Evolutionary conservation across 495 filamentous ascomycete species (phyloP), one percentile per base, ranked within the genome.

Genomic region (Penicillium malachiteum): DNA sequence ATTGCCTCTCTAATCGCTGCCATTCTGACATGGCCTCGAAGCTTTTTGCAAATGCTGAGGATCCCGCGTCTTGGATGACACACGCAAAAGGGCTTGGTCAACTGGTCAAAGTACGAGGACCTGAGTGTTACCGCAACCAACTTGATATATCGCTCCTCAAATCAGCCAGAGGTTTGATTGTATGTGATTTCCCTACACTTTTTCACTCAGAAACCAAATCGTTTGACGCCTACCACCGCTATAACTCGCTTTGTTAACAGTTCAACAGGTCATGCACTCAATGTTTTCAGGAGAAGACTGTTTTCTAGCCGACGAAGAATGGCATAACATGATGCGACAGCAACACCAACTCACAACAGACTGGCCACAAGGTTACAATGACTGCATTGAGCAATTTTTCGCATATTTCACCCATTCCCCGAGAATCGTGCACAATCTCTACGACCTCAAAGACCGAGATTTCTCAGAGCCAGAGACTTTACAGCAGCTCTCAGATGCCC

Each of bases 61-160:
- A 66, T n/a, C 60, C 66, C 5, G 62, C 65, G 16, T 67, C 67
- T 5, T 73, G 70, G 70, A 73, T 73, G 68, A 68, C 67, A 41
- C 70, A 73, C 54, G 70, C 68, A n/a, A 61, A 65, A 37, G 70
- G 64, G 2, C 57, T 73, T 16, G 65, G 68, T 41, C 66, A 70
- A 40, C 38, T 73, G 35, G 59, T 65, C 11, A 55, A 62, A 37
- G 47, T 56, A 11, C 45, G 70, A 60, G 70, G 70, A 7, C 62
- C 59, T 13, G 53, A 56, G 14, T 60, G 68, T n/a, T 70, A 68
- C 40, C 42, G 46, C 10, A 66, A 61, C 10, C 56, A 60, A 16
- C 50, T 73, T 42, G 71, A 70, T 8, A 52, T 62, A 13, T 52
- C 51, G 21, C 47, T 73, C 6, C 57, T 73, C 13, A 71, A 73